Conservation (phyloP, 495 filamentous ascomycete genomes). For the Corynascus novoguineensis region DNA sequence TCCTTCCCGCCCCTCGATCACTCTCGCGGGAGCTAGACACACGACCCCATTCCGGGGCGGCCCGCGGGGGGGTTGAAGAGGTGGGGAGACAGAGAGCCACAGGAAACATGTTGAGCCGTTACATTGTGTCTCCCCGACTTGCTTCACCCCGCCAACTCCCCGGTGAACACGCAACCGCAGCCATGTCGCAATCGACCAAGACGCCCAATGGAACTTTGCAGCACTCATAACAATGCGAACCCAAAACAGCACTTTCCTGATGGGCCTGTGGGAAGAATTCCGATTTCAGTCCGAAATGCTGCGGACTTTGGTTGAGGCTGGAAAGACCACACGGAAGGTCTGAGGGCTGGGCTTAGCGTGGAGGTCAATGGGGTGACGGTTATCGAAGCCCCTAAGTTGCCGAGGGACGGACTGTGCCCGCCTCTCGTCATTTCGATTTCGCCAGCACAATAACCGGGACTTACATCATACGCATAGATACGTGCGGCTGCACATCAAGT, state of each 20-base stretch:
- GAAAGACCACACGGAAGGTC: too few relatives aligned
- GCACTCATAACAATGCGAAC: slow-evolving; percentile 1
- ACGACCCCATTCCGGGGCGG: background rate
- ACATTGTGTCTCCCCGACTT: slow-evolving; percentile 18
- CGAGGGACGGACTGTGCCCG: background rate
- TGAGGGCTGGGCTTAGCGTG: too few relatives aligned
- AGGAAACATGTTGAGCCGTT: slow-evolving; percentile 19
- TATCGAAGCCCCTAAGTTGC: background rate
- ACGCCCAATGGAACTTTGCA: slow-evolving; percentile 20
- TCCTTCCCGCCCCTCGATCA: slow-evolving; percentile 10
- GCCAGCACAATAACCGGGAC: background rate
- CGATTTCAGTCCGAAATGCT: too few relatives aligned
- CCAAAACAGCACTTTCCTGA: slow-evolving; percentile 7
- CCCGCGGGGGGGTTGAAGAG: slow-evolving; percentile 3
- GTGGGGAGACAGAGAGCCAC: too few relatives aligned
- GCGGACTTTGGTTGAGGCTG: too few relatives aligned
- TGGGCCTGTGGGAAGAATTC: too few relatives aligned
- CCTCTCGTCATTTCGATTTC: background rate
- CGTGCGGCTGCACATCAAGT: background rate
- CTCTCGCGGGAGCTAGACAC: background rate
- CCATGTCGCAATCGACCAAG: slow-evolving; percentile 12
- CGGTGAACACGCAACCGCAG: background rate
- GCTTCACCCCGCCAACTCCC: background rate
- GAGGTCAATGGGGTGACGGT: too few relatives aligned
- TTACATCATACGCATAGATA: background rate